These are phyloP conservation scores for Hyphodiscus sp. DNA, from an alignment of 2,329 filamentous ascomycete genomes.

Conservation along the genomic window DNA sequence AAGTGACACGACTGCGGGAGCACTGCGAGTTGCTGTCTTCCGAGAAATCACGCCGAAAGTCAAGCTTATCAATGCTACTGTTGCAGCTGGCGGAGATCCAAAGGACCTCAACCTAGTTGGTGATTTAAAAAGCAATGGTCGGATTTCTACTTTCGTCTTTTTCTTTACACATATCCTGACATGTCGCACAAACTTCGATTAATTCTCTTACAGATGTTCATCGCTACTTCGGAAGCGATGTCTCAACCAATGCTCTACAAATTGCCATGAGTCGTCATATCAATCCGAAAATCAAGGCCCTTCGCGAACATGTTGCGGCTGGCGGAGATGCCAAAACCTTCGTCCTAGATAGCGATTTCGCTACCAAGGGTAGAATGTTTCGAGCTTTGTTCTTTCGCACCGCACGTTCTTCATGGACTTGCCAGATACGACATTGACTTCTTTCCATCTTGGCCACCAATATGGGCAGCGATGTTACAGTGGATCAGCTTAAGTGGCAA, in stretches of 20 bases:
- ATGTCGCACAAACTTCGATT: not conserved
- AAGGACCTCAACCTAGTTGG: not conserved
- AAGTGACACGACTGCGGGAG: no score
- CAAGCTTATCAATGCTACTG: not conserved
- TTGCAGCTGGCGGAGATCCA: not conserved
- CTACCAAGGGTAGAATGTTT: not conserved
- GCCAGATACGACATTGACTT: not conserved
- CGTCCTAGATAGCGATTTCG: slow-evolving; percentile 14
- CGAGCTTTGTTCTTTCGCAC: not conserved
- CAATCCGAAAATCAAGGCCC: not conserved
- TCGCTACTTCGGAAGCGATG: slow-evolving; percentile 1
- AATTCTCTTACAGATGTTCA: not conserved
- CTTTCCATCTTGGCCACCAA: slow-evolving; percentile 9
- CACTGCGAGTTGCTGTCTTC: no score
- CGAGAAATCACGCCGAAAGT: not conserved
- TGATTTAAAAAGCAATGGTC: not conserved
- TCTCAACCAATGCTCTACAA: not conserved
- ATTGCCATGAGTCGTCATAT: slow-evolving; percentile 2
- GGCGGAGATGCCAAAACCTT: slow-evolving; percentile 7
- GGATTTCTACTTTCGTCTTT: not conserved
- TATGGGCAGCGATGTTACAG: slow-evolving; percentile 22
- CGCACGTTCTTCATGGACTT: not conserved
- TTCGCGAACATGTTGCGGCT: not conserved
- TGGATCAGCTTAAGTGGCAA: slow-evolving; percentile 17
- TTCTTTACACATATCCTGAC: not conserved